Percentiles rank a stretch among this genome's conserved stretches.
phyloP scores from a whole-genome alignment of 495 filamentous ascomycete species.

The Neurospora discreta region DNA sequence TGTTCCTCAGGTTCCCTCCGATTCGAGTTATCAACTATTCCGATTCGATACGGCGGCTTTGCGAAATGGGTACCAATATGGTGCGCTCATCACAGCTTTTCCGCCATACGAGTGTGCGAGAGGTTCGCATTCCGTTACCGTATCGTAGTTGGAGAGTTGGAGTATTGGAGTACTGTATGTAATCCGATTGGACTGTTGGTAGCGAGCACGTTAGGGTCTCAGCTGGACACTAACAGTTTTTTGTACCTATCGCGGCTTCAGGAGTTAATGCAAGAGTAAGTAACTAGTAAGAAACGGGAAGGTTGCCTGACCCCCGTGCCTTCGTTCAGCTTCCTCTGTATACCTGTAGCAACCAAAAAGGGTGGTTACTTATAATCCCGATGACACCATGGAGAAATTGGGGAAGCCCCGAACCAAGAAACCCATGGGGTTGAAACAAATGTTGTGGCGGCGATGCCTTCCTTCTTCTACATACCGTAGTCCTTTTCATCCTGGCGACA shows the following conservation, averaged over 20 bases:
- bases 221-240: background rate
- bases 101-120: background rate
- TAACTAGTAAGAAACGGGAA: background rate
- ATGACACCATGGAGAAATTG: background rate
- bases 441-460: background rate
- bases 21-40: background rate
- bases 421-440: background rate
- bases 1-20: background rate
- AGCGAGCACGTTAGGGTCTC: background rate
- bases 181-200: background rate
- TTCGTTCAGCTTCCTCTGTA: background rate
- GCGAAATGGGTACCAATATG: background rate
- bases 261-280: background rate
- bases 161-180: background rate
- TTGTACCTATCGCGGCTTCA: accelerated
- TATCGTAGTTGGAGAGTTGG: background rate
- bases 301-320: background rate
- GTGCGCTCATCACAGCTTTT: background rate
- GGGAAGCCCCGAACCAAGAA: background rate
- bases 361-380: background rate
- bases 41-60: background rate
- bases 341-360: background rate
- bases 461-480: background rate
- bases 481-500: background rate
- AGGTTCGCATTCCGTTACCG: background rate